phyloP scores from a whole-genome alignment of 2,329 filamentous ascomycete species.

The Xylaria polymorpha region DNA sequence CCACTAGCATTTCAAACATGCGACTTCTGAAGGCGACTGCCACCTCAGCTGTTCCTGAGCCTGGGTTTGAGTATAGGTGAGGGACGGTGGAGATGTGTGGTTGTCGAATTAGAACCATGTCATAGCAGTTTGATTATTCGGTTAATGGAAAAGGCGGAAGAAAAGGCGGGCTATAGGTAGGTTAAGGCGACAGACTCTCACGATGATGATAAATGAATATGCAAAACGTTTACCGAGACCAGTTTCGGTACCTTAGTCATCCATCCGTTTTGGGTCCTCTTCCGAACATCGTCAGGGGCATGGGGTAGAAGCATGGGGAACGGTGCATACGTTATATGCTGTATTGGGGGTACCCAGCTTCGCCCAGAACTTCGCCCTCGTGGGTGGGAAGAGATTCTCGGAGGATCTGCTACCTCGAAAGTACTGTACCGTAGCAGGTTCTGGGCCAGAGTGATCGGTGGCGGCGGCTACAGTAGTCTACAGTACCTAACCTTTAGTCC shows the following conservation, averaged over 20 bases:
- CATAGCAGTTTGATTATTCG: constrained; percentile 17
- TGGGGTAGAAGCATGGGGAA: constrained; percentile 14
- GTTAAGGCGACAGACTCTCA: constrained; percentile 30
- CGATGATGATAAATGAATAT: constrained; percentile 25
- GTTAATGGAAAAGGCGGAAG: constrained; percentile 17
- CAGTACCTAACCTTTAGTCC: too few species aligned
- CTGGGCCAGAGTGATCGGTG: constrained; percentile 19
- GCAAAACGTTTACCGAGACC: constrained; percentile 31
- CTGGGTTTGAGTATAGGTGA: constrained; percentile 12
- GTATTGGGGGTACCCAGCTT: constrained; percentile 4
- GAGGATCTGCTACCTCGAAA: constrained; percentile 17
- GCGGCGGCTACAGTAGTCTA: constrained; percentile 12
- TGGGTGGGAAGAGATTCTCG: constrained; percentile 24
- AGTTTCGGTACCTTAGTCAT: constrained; percentile 20
- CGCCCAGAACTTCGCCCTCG: constrained; percentile 1
- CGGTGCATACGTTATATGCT: not conserved
- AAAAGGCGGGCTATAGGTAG: constrained; percentile 23
- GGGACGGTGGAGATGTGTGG: constrained; percentile 20
- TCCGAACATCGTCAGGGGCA: constrained; percentile 18
- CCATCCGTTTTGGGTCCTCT: constrained; percentile 24
- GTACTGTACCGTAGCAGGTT: constrained; percentile 6
- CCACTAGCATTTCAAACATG: constrained; percentile 38
- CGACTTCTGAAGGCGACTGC: constrained; percentile 16
- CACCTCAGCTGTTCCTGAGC: constrained; percentile 16
- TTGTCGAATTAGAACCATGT: constrained; percentile 16